Conservation (phyloP, 352 stramenopile species). For the Pythium dissotocum region DNA sequence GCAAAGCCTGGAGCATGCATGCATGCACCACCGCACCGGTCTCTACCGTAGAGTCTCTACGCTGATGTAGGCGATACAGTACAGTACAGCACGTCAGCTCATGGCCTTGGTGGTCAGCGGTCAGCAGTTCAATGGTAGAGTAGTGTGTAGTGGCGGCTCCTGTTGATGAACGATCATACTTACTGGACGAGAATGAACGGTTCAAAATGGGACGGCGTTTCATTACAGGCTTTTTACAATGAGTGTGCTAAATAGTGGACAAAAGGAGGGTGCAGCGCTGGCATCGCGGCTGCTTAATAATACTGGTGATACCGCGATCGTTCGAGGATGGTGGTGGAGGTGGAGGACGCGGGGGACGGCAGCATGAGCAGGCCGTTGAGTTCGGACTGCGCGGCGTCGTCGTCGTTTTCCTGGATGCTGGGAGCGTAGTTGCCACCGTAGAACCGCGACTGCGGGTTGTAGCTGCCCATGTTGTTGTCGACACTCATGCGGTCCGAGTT, state of each 20-base stretch:
- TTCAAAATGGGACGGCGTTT: neutral
- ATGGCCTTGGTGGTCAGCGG: no score
- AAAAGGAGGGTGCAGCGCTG: neutral
- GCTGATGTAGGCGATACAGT: neutral
- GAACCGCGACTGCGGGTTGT: constrained; percentile 50
- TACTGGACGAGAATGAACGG: neutral
- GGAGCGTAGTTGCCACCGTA: constrained; percentile 50
- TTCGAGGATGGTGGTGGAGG: constrained; percentile 44
- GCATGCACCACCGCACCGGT: no score
- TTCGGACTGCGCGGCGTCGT: constrained; percentile 46
- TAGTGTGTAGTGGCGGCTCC: no score
- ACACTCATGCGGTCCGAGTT: constrained; percentile 69
- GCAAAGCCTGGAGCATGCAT: no score
- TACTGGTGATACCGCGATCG: constrained; percentile 24
- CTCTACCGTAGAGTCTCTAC: no score
- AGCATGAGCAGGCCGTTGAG: constrained; percentile 63
- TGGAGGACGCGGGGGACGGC: constrained; percentile 44
- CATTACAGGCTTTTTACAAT: constrained; percentile 2
- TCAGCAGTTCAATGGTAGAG: no score
- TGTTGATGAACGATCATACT: no score
- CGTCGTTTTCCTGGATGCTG: constrained; percentile 71
- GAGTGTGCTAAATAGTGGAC: constrained; percentile 20
- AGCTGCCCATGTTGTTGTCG: constrained; percentile 72
- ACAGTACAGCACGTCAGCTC: no score
- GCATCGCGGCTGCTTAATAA: constrained; percentile 18